Percentiles rank a stretch among this genome's conserved stretches.
These are phyloP conservation scores for Inga oerstediana DNA, from an alignment of 306 rosid genomes.

Conservation along the genomic window DNA sequence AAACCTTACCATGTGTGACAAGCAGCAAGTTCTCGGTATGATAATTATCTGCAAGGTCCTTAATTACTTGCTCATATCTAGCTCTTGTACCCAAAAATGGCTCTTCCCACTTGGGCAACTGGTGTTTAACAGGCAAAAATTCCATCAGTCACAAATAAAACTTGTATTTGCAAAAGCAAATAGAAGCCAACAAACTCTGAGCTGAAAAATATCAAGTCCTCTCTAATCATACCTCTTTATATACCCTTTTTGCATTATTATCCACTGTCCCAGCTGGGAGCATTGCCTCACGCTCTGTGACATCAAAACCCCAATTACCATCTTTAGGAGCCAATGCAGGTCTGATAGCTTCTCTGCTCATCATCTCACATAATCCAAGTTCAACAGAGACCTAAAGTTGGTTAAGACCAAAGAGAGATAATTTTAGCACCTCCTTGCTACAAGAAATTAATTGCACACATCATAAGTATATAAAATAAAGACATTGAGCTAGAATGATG, in stretches of 20 bases:
- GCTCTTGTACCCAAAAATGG: slow-evolving; percentile 43
- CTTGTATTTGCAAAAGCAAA: neutral
- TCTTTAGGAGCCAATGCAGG: slow-evolving; percentile 60
- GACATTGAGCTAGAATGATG: neutral
- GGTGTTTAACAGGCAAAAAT: slow-evolving; percentile 33
- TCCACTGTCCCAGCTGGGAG: slow-evolving; percentile 79
- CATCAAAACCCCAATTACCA: slow-evolving; percentile 71
- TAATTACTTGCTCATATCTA: slow-evolving; percentile 60
- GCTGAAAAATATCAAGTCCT: neutral
- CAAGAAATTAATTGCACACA: neutral
- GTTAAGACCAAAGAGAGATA: neutral
- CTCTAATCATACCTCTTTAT: slow-evolving; percentile 58
- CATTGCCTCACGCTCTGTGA: slow-evolving; percentile 70
- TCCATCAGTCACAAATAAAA: slow-evolving; percentile 11
- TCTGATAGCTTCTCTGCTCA: slow-evolving; percentile 64
- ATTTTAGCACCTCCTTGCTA: neutral
- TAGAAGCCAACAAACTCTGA: neutral
- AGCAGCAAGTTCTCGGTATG: slow-evolving; percentile 78
- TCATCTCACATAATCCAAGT: slow-evolving; percentile 87
- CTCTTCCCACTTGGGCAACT: slow-evolving; percentile 84
- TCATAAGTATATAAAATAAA: slow-evolving; percentile 8
- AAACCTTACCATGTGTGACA: slow-evolving; percentile 78
- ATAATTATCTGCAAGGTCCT: slow-evolving; percentile 78
- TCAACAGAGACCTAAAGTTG: slow-evolving; percentile 75
- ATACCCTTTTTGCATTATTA: slow-evolving; percentile 50